Conservation (phyloP, 116 monocot genomes). For the Zostera marina region DNA sequence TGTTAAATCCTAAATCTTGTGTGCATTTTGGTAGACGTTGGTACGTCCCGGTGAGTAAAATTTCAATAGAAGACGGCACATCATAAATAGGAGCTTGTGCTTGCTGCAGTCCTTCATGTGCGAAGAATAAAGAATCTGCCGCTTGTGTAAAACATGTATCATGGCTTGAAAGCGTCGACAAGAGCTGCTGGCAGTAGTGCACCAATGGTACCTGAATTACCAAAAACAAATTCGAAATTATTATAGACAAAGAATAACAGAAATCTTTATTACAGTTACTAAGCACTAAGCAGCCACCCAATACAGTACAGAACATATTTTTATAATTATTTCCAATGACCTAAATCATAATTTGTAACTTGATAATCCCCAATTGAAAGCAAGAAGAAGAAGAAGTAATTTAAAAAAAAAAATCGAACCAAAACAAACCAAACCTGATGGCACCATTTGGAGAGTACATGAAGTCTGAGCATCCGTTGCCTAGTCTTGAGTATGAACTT, state of each 20-base stretch:
- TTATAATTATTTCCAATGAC: background rate
- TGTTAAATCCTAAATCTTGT: constrained; percentile 64
- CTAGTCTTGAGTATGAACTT: constrained; percentile 75
- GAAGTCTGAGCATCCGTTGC: constrained; percentile 97
- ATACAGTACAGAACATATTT: too few relatives aligned
- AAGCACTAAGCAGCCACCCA: too few relatives aligned
- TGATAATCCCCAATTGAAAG: background rate
- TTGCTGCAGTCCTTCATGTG: constrained; percentile 85
- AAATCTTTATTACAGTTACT: too few relatives aligned
- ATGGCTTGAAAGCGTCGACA: constrained; percentile 88
- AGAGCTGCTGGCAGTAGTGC: constrained; percentile 86
- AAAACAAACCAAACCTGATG: constrained; percentile 47
- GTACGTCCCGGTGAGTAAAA: constrained; percentile 78
- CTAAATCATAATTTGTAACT: background rate
- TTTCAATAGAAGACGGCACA: constrained; percentile 86
- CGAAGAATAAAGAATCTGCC: constrained; percentile 86
- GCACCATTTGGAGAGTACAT: constrained; percentile 99
- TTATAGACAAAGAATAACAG: too few relatives aligned
- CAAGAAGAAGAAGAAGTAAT: too few relatives aligned
- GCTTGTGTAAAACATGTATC: constrained; percentile 95
- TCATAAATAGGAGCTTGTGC: constrained; percentile 96
- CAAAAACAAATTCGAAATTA: constrained; percentile 2
- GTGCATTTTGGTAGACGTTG: constrained; percentile 73
- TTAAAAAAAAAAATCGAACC: background rate
- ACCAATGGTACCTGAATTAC: constrained; percentile 71